Percentiles rank a stretch among this genome's conserved stretches.
Conservation (phyloP, 306 rosid species). For the Citrullus colocynthis region DNA sequence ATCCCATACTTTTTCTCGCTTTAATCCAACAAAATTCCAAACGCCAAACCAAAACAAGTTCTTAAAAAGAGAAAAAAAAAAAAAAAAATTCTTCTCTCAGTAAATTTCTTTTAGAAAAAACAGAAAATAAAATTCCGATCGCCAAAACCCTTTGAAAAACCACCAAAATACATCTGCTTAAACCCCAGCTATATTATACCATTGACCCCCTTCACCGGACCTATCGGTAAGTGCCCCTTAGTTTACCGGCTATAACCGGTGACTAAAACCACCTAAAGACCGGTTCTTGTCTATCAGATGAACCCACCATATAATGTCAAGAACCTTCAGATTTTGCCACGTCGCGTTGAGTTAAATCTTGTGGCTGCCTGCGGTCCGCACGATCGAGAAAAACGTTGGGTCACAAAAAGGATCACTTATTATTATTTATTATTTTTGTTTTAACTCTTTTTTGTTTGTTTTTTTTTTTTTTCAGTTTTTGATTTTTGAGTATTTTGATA, state of each 20-base stretch:
- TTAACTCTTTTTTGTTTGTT: neutral
- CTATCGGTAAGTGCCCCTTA: constrained; percentile 24
- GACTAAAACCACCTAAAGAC: constrained; percentile 40
- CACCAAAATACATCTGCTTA: constrained; percentile 31
- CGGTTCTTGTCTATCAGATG: constrained; percentile 53
- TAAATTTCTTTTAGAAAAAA: neutral
- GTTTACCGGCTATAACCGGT: constrained; percentile 42
- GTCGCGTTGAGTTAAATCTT: constrained; percentile 6
- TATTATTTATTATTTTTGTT: neutral
- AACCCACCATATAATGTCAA: constrained; percentile 19
- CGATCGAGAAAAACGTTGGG: constrained; percentile 60
- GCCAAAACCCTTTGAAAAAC: constrained; percentile 70
- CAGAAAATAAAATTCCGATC: constrained; percentile 18
- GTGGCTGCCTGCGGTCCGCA: constrained; percentile 47
- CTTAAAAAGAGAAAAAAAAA: neutral
- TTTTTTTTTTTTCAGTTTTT: neutral
- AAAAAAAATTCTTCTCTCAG: neutral
- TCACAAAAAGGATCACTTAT: constrained; percentile 21
- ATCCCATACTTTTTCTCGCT: constrained; percentile 14
- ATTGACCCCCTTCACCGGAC: constrained; percentile 53
- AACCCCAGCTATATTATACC: constrained; percentile 60
- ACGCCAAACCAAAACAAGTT: neutral
- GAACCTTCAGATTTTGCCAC: constrained; percentile 28
- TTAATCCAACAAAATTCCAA: constrained; percentile 3
- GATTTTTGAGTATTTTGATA: neutral